Conservation (phyloP, 495 filamentous ascomycete species). For the Niebla homalea region DNA sequence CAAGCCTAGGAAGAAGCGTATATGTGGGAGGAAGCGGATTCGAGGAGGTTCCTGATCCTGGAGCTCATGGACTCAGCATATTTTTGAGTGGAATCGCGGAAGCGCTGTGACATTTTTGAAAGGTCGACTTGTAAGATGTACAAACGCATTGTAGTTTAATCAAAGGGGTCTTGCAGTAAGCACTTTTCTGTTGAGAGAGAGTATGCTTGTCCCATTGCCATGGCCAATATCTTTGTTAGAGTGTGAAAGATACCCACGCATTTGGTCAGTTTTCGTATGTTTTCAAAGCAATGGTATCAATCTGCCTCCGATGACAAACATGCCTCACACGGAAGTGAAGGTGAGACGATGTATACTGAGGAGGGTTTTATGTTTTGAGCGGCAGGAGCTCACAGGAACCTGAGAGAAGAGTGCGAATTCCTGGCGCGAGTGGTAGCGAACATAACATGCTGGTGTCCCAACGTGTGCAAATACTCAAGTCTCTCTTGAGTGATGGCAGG, state of each 20-base stretch:
- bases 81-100: constrained; percentile 70
- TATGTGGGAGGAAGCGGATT: constrained; percentile 81
- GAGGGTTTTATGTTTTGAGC: constrained; percentile 20
- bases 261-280: constrained; percentile 17
- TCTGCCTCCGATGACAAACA: constrained; percentile 42
- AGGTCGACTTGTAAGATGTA: neutral
- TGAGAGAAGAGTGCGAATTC: no score
- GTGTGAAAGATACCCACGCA: constrained; percentile 13
- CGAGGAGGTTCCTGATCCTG: constrained; percentile 75
- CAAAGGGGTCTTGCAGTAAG: neutral
- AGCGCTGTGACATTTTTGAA: constrained; percentile 21
- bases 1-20: constrained; percentile 74
- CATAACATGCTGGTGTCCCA: no score
- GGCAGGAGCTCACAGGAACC: neutral
- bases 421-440: no score
- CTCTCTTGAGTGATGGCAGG: neutral
- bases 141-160: neutral
- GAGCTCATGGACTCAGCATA: constrained; percentile 69
- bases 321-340: constrained; percentile 29
- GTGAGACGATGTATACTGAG: constrained; percentile 40
- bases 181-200: neutral
- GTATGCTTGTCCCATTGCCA: constrained; percentile 12
- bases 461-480: neutral
- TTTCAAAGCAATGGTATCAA: constrained; percentile 16
- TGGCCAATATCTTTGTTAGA: constrained; percentile 11